Evolutionary conservation across 2,329 filamentous ascomycete species (phyloP).

Genomic region (Talaromyces rugulosus): DNA sequence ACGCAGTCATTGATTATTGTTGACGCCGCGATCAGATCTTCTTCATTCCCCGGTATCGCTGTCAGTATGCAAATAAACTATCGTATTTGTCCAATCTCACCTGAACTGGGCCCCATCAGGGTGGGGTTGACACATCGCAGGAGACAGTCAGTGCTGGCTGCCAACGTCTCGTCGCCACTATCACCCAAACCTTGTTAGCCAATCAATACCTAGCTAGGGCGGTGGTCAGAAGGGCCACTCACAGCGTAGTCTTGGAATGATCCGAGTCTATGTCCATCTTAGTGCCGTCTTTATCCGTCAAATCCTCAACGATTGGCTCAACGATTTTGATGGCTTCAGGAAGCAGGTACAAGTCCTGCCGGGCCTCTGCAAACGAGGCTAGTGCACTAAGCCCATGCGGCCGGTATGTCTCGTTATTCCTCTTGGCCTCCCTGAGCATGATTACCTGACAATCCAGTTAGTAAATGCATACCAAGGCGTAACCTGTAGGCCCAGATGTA

Average conservation of each 20-base stretch:
- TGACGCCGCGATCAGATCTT: conserved; percentile 26
- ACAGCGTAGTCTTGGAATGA: conserved; percentile 36
- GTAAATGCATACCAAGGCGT: conserved; percentile 6
- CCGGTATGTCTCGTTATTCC: conserved; percentile 81
- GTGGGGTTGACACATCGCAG: conserved; percentile 34
- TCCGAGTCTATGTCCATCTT: conserved; percentile 65
- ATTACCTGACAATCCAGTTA: conserved; percentile 49
- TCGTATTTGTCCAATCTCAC: conserved; percentile 17
- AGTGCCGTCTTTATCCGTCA: conserved; percentile 50
- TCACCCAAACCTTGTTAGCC: not conserved
- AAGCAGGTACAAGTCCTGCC: conserved; percentile 67
- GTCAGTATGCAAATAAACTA: not conserved
- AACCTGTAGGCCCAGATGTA: not conserved
- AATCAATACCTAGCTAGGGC: not conserved
- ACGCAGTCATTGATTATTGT: conserved; percentile 27
- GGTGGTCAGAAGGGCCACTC: conserved; percentile 7
- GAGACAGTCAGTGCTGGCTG: conserved; percentile 35
- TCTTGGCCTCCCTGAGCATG: conserved; percentile 78
- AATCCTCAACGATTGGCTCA: conserved; percentile 57
- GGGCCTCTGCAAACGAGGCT: conserved; percentile 65
- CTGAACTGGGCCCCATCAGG: conserved; percentile 18
- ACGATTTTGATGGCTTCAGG: conserved; percentile 63
- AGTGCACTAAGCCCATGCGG: conserved; percentile 69
- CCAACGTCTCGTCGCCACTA: conserved; percentile 33
- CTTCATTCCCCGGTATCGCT: conserved; percentile 9